Percentiles rank a stretch among this genome's conserved stretches.
Evolutionary conservation across 2,329 filamentous ascomycete species (phyloP).

Genomic region (Xylariomycetidae sp.): DNA sequence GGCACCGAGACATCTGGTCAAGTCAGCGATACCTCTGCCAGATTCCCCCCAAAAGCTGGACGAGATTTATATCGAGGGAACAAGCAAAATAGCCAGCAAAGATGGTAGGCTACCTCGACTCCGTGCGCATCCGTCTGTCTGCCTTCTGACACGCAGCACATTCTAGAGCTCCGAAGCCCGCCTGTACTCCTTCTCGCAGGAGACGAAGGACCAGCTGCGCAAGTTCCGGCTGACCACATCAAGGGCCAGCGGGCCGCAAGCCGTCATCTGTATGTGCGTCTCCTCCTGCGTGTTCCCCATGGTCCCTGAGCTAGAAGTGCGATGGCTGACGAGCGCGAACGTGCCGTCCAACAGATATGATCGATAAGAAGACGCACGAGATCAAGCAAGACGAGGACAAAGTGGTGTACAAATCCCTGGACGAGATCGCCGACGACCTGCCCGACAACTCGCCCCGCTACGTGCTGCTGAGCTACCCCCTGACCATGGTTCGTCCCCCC

Average conservation of each 20-base stretch:
- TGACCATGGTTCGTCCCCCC: constrained; percentile 63
- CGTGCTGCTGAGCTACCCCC: constrained; percentile 81
- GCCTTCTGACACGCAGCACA: constrained; percentile 6
- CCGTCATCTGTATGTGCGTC: constrained; percentile 79
- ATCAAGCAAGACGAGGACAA: constrained; percentile 78
- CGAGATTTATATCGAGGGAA: too few species aligned
- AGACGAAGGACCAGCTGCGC: constrained; percentile 82
- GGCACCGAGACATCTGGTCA: too few species aligned
- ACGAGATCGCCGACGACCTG: constrained; percentile 78
- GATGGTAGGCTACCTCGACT: too few species aligned
- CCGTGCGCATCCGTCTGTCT: not conserved
- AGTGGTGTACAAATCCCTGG: constrained; percentile 71
- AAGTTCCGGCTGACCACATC: constrained; percentile 94
- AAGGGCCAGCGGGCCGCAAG: constrained; percentile 74
- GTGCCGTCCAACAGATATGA: constrained; percentile 60
- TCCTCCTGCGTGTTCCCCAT: too few species aligned
- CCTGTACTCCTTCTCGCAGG: constrained; percentile 86
- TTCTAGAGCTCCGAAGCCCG: constrained; percentile 68
- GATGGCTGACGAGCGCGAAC: constrained; percentile 10
- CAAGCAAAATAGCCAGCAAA: too few species aligned
- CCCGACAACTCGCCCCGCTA: constrained; percentile 90
- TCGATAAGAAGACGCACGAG: constrained; percentile 85
- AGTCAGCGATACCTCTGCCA: too few species aligned
- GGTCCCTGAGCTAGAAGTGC: too few species aligned
- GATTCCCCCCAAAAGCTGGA: too few species aligned